These are phyloP conservation scores for Symbiodinium natans DNA, from an alignment of 73 alveolate genomes.

Conservation along the genomic window DNA sequence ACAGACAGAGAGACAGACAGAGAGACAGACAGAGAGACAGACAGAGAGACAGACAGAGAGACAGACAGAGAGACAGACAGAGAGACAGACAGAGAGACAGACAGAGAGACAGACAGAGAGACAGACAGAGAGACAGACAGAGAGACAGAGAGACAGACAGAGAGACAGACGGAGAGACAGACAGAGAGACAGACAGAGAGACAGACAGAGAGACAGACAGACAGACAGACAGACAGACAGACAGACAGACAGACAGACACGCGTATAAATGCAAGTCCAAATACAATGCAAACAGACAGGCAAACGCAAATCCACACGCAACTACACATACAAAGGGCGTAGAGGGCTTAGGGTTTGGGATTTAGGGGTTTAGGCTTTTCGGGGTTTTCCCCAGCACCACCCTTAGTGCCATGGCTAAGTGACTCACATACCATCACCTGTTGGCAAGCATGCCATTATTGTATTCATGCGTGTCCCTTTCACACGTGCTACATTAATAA, in stretches of 20 bases:
- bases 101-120: neutral
- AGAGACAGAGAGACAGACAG: neutral
- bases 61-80: neutral
- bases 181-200: neutral
- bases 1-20: neutral
- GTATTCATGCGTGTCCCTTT: no score
- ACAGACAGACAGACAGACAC: neutral
- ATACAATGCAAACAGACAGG: neutral
- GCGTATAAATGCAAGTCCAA: neutral
- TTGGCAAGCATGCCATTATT: no score
- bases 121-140: neutral
- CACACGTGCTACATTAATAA: no score
- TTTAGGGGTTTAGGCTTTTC: no score
- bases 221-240: neutral
- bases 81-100: neutral
- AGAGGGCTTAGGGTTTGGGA: no score
- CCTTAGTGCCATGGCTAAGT: no score
- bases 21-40: neutral
- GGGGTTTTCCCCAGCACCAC: no score
- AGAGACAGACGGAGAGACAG: no score
- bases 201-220: neutral
- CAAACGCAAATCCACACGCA: neutral
- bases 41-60: neutral
- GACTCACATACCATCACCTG: no score
- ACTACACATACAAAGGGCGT: no score